phyloP scores from a whole-genome alignment of 306 rosid genomes.

The Cucumis hystrix region DNA sequence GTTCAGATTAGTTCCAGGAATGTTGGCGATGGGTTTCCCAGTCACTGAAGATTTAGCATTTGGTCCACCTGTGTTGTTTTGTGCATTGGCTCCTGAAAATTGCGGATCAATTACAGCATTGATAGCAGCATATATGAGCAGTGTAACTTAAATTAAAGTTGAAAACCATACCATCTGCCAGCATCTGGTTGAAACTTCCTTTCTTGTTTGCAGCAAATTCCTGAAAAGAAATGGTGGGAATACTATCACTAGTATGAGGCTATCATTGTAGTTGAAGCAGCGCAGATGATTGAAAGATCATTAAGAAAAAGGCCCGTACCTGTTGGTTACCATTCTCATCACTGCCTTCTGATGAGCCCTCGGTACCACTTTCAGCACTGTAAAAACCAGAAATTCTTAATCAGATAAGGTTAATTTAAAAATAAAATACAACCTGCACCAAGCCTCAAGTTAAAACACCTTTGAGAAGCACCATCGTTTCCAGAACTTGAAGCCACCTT shows the following conservation, averaged over 20 bases:
- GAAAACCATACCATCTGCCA: constrained; percentile 60
- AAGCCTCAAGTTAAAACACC: constrained; percentile 28
- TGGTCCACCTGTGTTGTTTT: constrained; percentile 34
- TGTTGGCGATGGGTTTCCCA: constrained; percentile 49
- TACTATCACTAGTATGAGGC: constrained; percentile 9
- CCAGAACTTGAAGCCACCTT: constrained; percentile 87
- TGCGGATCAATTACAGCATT: constrained; percentile 2
- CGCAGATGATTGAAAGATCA: not conserved
- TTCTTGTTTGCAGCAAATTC: constrained; percentile 56
- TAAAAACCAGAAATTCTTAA: not conserved
- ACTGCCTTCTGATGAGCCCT: constrained; percentile 77
- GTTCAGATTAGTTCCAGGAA: constrained; percentile 71
- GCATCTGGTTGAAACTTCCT: constrained; percentile 92
- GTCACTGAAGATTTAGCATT: constrained; percentile 38
- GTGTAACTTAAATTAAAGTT: not conserved
- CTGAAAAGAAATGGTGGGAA: constrained; percentile 21
- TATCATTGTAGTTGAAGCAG: not conserved
- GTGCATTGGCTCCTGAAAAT: constrained; percentile 71
- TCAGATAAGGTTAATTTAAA: not conserved
- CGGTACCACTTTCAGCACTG: constrained; percentile 83
- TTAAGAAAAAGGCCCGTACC: constrained; percentile 25
- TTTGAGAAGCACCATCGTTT: constrained; percentile 80
- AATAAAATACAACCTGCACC: not conserved
- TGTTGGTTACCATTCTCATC: constrained; percentile 74
- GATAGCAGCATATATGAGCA: not conserved